Conservation (phyloP, 108 stramenopile species). For the Hondaea fermentalgiana region DNA sequence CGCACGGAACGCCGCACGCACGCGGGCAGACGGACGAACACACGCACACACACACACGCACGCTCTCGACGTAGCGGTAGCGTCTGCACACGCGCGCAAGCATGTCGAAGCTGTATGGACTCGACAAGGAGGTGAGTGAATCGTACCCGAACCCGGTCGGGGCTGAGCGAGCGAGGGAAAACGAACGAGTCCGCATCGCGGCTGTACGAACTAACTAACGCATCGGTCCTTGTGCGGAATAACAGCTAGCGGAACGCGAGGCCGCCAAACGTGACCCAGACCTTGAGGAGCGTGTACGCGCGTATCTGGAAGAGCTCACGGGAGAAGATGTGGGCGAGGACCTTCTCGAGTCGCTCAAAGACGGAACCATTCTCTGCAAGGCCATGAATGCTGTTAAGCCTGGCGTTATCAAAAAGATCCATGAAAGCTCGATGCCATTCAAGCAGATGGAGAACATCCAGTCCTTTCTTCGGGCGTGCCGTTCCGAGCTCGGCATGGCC, state of each 20-base stretch:
- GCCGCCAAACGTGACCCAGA: slow-evolving; percentile 1
- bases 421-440: slow-evolving; percentile 32
- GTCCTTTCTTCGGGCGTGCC: slow-evolving; percentile 36
- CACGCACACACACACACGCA: too few species aligned
- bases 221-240: too few species aligned
- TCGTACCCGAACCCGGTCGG: too few species aligned
- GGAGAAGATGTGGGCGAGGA: not conserved
- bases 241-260: not conserved
- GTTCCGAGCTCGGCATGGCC: slow-evolving; percentile 36
- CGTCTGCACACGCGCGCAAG: too few species aligned
- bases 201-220: too few species aligned
- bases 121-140: not conserved
- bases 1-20: too few species aligned
- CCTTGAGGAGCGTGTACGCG: not conserved
- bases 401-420: slow-evolving; percentile 35
- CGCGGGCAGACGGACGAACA: too few species aligned
- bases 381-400: slow-evolving; percentile 31
- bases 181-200: too few species aligned
- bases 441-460: slow-evolving; percentile 51
- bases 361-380: slow-evolving; percentile 30
- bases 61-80: too few species aligned
- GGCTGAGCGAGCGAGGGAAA: too few species aligned
- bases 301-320: not conserved
- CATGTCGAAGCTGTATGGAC: not conserved
- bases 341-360: not conserved